Conservation (phyloP, 73 alveolate species). For the Paramecium tetraurelia region DNA sequence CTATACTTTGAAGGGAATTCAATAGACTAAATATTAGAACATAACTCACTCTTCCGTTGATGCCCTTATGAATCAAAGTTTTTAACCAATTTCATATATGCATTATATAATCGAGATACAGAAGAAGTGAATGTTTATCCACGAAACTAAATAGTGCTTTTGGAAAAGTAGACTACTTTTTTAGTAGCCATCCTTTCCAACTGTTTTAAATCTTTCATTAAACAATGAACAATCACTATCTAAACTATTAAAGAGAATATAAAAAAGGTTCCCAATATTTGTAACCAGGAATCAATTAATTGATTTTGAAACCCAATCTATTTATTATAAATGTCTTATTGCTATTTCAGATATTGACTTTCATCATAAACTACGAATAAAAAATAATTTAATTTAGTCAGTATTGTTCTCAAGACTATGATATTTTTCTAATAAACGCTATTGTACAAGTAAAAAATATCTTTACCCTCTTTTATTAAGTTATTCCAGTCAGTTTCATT, state of each 20-base stretch:
- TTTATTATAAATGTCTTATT: background rate
- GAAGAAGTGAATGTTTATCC: background rate
- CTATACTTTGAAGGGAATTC: background rate
- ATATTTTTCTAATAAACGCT: background rate
- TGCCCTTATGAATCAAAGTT: background rate
- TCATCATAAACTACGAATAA: background rate
- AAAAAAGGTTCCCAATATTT: background rate
- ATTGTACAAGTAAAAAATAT: background rate
- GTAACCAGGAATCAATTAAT: background rate
- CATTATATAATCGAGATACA: background rate
- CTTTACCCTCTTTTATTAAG: background rate
- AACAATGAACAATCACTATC: background rate
- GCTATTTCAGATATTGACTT: background rate
- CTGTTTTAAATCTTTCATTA: background rate
- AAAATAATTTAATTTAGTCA: background rate
- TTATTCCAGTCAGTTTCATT: background rate
- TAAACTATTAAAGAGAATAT: background rate
- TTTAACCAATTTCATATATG: background rate
- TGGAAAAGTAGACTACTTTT: background rate
- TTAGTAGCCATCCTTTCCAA: background rate
- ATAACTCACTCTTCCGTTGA: background rate
- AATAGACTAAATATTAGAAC: background rate
- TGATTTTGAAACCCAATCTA: background rate
- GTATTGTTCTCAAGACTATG: background rate
- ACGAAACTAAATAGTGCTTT: background rate